phyloP scores from a whole-genome alignment of 495 filamentous ascomycete genomes.

The Lentithecium fluviatile region DNA sequence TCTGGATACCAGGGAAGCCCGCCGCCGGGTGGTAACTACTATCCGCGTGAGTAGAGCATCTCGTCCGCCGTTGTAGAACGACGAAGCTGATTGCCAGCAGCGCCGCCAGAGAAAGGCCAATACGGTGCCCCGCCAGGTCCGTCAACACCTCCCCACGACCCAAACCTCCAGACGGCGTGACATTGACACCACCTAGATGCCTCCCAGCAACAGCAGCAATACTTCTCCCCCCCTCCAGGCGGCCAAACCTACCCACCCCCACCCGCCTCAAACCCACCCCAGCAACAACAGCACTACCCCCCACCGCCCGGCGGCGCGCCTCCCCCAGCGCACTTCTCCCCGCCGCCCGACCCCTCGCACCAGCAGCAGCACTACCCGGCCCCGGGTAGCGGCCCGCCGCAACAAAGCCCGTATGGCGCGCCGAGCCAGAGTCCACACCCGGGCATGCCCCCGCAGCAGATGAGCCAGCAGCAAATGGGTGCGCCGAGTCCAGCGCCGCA shows the following conservation, averaged over 20 bases:
- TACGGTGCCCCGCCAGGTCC: conserved; percentile 26
- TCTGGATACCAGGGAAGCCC: conserved; percentile 30
- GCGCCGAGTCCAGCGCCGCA: neutral
- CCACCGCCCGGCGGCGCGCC: conserved; percentile 19
- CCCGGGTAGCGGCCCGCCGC: conserved; percentile 24
- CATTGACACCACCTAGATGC: conserved; percentile 21
- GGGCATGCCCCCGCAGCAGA: conserved; percentile 37
- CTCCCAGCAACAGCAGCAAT: conserved; percentile 34
- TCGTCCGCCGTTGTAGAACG: neutral
- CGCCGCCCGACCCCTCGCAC: conserved; percentile 32
- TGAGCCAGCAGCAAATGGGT: conserved; percentile 21
- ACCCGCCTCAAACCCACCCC: conserved; percentile 28
- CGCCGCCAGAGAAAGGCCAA: conserved; percentile 32
- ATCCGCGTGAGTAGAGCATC: conserved; percentile 40
- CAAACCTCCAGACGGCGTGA: no score
- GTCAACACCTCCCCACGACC: neutral
- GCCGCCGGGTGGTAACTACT: conserved; percentile 38
- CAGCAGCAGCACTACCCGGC: conserved; percentile 35
- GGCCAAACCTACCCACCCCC: conserved; percentile 34
- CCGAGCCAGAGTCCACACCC: conserved; percentile 43
- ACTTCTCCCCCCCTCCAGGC: conserved; percentile 20
- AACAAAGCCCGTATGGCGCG: conserved; percentile 17
- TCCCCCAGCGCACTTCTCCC: conserved; percentile 26
- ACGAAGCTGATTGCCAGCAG: conserved; percentile 26
- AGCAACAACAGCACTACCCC: conserved; percentile 22